Evolutionary conservation across 1,139 yeast genomes (phyloP), one percentile per base, ranked within the genome.

Genomic region (Debaryomyces psychrophilus): DNA sequence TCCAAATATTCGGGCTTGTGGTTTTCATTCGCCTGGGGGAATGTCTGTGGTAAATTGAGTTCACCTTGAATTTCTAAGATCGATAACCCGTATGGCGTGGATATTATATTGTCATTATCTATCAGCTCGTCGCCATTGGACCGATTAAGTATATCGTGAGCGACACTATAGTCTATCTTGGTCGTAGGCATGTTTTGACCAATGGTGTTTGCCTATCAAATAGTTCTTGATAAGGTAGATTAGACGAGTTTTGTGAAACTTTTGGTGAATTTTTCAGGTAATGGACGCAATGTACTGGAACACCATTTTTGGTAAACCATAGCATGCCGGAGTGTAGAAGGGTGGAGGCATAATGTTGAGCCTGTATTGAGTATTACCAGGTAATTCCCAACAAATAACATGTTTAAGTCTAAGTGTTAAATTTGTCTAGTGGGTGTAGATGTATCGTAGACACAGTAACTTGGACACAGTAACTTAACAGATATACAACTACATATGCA

Each of bases 31-130:
- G 33, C 27, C 33, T 48, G 36, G 18, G 55, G 61, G 3, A 50
- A 50, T 2, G 79, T 79, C 31, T 66, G 67, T 0, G 90, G 90
- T 1, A 82, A 58, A 46, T 81, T 79, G 37, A 86, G 61, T 31
- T 82, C 87, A 3, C 93, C 93, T 60, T 86, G 93, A 14, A 86
- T 85, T 60, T 86, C 93, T 22, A 86, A 53, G 8, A 86, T 56
- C 1, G 79, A 72, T 31, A 81, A 70, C 0, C 92, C 93, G 40
- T 68, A 64, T 0, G 84, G 77, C 0, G 92, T 81, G 1, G 76
- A 56, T 7, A 82, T 60, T 8, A 76, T 51, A 31, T 59, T 51
- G 22, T 56, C 54, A 8, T 49, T 43, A 36, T 49, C 47, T 6
- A 50, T 37, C 3, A 52, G 46, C 17, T 46, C 25, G 36, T 6